A percentile compares a stretch with the other conserved stretches of the same genome.
These are phyloP conservation scores for Noccaea caerulescens DNA, from an alignment of 345 rosid species.

Conservation along the genomic window DNA sequence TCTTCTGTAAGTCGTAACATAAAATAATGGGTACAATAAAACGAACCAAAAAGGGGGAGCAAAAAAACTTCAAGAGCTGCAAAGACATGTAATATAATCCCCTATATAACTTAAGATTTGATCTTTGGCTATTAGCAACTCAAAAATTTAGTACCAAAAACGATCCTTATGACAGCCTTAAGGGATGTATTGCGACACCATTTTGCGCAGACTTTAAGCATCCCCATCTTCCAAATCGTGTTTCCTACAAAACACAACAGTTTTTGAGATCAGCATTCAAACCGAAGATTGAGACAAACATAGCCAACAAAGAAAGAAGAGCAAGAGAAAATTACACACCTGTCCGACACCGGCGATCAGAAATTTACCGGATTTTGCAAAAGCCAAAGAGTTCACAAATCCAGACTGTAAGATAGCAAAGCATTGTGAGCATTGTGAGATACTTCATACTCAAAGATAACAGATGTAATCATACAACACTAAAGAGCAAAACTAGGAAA, in stretches of 20 bases:
- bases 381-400: conserved; percentile 88
- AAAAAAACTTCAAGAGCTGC: conserved; percentile 22
- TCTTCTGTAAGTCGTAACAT: neutral
- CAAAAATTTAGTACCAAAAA: conserved; percentile 27
- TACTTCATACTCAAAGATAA: neutral
- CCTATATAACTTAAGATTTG: conserved; percentile 19
- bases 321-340: conserved; percentile 46
- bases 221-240: conserved; percentile 96
- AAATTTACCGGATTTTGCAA: conserved; percentile 88
- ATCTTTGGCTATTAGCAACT: conserved; percentile 19
- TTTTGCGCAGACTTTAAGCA: conserved; percentile 58
- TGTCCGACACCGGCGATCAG: conserved; percentile 90
- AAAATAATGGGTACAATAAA: conserved; percentile 24
- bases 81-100: conserved; percentile 11
- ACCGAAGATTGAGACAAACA: neutral
- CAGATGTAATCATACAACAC: conserved; percentile 1
- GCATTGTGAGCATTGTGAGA: conserved; percentile 17
- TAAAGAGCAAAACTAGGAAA: conserved; percentile 2
- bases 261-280: conserved; percentile 11
- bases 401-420: conserved; percentile 61
- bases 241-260: conserved; percentile 57
- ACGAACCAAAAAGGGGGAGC: conserved; percentile 15
- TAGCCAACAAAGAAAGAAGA: neutral
- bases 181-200: conserved; percentile 76
- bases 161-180: conserved; percentile 55